Evolutionary conservation across 148 eudicot genomes (phyloP), one percentile per base, ranked within the genome.

Genomic region (Hydrangea macrophylla): DNA sequence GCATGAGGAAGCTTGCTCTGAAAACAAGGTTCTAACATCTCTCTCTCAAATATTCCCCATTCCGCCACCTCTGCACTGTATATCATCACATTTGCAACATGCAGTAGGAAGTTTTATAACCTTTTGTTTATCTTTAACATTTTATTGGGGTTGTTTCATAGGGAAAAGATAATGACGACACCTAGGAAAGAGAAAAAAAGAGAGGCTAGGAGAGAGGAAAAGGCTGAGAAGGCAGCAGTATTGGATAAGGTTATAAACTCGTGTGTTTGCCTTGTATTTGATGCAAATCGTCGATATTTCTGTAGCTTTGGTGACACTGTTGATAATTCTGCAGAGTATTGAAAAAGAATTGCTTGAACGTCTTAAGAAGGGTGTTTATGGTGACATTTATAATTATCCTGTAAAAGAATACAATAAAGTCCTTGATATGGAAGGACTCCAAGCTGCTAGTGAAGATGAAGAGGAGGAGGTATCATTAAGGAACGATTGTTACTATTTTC

Each of bases 1-100:
- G 96, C 36, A 94, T 90, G 98, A 88, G 92, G 84, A 94, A 84
- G 78, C 97, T 94, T 67, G 92, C 91, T 50, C 73, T 90, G 12
- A 90, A 94, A 76, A 94, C 97, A 65, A 90, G 96, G 97, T 90
- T 58, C 55, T 18, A 6, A 15, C 10, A 65, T 55, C 12, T 58
- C 45, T 58, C 3, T 39, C 20, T 23, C 8, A 17, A 28, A 22
- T 48, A 15, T 20, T 30, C 25, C 31, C 9, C n/a, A 15, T 48
- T 15, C 35, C 15, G 3, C 32, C 40, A 65, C 0, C 23, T 59
- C 64, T 27, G 25, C 24, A 24, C 24, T 25, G 30, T 32, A 25
- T 28, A 36, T 5, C 2, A 5, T 23, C 57, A 12, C 42, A 9
- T 23, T 56, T 36, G 9, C 15, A 36, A 31, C 42, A 50, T 42